Percentiles rank a stretch among this genome's conserved stretches.
Conservation (phyloP, 495 filamentous ascomycete genomes). For the Entonaema liquescens region DNA sequence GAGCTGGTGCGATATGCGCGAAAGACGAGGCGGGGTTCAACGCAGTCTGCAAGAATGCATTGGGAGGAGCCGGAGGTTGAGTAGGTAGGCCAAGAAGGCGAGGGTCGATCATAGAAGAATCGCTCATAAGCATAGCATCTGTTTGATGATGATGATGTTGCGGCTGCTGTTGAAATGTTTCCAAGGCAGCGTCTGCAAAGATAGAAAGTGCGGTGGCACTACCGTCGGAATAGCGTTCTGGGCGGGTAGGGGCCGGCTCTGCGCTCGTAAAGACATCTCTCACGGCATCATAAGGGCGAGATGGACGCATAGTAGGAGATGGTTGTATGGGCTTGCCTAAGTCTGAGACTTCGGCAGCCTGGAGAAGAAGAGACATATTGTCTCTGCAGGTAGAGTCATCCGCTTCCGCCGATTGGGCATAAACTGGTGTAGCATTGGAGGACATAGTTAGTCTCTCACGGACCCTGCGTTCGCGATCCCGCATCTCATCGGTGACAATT, state of each 20-base stretch:
- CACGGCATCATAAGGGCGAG: slow-evolving; percentile 59
- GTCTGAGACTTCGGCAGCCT: slow-evolving; percentile 40
- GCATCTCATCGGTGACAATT: slow-evolving; percentile 46
- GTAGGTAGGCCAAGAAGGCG: slow-evolving; percentile 28
- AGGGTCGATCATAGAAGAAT: slow-evolving; percentile 40
- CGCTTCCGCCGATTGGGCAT: background rate
- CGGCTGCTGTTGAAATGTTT: background rate
- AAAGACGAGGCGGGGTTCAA: slow-evolving; percentile 48
- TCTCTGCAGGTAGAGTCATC: slow-evolving; percentile 7
- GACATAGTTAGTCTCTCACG: slow-evolving; percentile 24
- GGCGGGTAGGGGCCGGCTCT: slow-evolving; percentile 35
- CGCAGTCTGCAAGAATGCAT: slow-evolving; percentile 54
- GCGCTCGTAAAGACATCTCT: slow-evolving; percentile 55
- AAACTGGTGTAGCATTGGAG: slow-evolving; percentile 37
- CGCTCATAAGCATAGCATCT: background rate
- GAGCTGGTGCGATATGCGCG: slow-evolving; percentile 41
- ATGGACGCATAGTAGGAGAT: slow-evolving; percentile 31
- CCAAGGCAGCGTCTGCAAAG: slow-evolving; percentile 46
- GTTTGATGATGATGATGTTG: background rate
- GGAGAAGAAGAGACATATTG: slow-evolving; percentile 22
- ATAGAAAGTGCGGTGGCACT: slow-evolving; percentile 40
- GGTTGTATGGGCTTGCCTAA: slow-evolving; percentile 1
- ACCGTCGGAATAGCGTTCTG: slow-evolving; percentile 16
- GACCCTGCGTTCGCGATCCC: slow-evolving; percentile 43
- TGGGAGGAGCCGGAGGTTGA: slow-evolving; percentile 28